Base-by-base conservation (phyloP, 345 rosid genomes). In the Sonneratia caseolaris region DNA sequence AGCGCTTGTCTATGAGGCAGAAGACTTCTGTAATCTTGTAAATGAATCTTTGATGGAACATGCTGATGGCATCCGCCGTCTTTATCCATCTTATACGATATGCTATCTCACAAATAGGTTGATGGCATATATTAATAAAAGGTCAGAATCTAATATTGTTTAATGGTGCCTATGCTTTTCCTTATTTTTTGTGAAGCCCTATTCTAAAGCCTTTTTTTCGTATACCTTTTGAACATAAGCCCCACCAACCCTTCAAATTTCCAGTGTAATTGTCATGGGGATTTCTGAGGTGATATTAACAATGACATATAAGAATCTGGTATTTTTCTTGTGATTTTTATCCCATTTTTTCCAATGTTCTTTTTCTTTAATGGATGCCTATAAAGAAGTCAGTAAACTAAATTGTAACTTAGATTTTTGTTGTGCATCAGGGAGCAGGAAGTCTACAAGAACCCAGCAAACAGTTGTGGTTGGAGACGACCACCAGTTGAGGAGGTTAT, bases 401-500 rank as follows among this genome's bases (percentile, higher is more conserved):
- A 70, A 53, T 70, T 15, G 13, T 48, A 70, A 21, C 62, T 12
- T 32, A 49, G 40, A 4, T 27, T 42, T 66, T 71, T 74, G 18
- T 53, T 78, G 71, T 85, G 42, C 75, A 64, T 45, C 74, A 95
- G 97, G 86, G 98, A 89, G 81, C 87, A 85, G 74, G 94, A 85
- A 73, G 90, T 82, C 68, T 95, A 89, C 87, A 92, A 89, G 81
- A 84, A 84, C 76, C 86, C 84, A 2, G 84, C 78, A 74, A 86
- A 71, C 69, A 76, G 64, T 66, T 70, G 24, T 75, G 75, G 81
- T 36, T 89, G 97, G 97, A 86, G 74, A 77, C 81, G 85, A 73
- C 98, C 98, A 66, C 92, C 96, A 9, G 80, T 92, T 47, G 97
- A 95, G 80, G 96, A 92, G 98, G 98, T 92, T 42, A 37, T 3